Percentiles rank a stretch among this genome's conserved stretches.
phyloP scores from a whole-genome alignment of 768 basidiomycete genomes.

The Suillus brevipes region DNA sequence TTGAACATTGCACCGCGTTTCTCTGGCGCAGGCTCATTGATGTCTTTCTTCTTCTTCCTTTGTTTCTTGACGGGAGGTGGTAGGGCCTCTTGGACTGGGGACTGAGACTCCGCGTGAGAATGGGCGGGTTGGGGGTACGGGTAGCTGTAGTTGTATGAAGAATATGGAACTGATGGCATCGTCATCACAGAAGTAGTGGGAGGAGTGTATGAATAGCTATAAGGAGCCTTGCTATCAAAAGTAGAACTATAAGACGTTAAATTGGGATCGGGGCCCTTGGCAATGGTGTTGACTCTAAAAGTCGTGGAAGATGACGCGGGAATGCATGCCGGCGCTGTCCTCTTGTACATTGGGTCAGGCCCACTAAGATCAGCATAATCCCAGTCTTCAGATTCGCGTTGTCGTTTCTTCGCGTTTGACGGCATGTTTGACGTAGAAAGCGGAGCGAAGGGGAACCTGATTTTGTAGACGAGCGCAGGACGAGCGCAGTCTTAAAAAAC shows the following conservation, averaged over 20 bases:
- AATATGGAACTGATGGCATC: conserved; percentile 4
- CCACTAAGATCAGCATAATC: conserved; percentile 13
- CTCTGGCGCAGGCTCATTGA: conserved; percentile 31
- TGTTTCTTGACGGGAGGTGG: conserved; percentile 14
- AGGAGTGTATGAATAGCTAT: conserved; percentile 4
- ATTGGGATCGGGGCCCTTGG: conserved; percentile 4
- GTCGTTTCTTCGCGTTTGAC: conserved; percentile 9
- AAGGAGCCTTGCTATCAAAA: conserved; percentile 6
- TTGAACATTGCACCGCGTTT: conserved; percentile 52
- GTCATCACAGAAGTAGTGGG: conserved; percentile 2
- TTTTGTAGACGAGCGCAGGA: background rate
- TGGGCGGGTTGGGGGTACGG: background rate
- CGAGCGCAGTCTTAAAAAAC: background rate
- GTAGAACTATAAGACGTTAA: conserved; percentile 2
- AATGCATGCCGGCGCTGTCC: conserved; percentile 7
- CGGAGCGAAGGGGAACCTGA: background rate
- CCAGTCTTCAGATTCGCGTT: conserved; percentile 11
- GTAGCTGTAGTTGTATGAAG: conserved; percentile 3
- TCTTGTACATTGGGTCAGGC: conserved; percentile 13
- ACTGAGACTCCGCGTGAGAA: background rate
- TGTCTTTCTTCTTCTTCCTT: conserved; percentile 14
- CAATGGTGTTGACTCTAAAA: conserved; percentile 3
- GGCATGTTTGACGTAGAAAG: background rate
- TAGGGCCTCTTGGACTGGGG: background rate
- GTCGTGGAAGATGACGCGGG: conserved; percentile 4